Percentiles rank a stretch among this genome's conserved stretches.
Evolutionary conservation across 2,329 filamentous ascomycete species (phyloP).

Genomic region (Thelonectria rubi): DNA sequence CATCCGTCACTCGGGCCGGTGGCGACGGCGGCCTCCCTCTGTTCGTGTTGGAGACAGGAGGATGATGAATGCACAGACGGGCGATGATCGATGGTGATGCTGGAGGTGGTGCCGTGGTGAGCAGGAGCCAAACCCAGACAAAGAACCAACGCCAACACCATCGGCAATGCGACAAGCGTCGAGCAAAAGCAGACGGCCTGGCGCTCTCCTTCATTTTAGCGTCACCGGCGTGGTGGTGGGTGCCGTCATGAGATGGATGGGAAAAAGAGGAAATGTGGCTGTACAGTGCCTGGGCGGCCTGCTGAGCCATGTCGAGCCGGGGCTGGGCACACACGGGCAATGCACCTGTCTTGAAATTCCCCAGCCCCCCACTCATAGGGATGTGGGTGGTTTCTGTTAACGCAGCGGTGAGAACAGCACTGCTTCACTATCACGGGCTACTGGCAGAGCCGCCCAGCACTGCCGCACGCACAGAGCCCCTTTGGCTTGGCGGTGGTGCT

Average conservation of each 20-base stretch:
- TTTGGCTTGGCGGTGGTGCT: constrained; percentile 5
- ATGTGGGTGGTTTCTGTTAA: not conserved
- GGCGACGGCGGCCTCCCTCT: not conserved
- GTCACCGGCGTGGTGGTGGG: constrained; percentile 10
- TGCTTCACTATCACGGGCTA: not conserved
- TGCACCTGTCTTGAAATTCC: not conserved
- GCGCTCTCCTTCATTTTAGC: constrained; percentile 6
- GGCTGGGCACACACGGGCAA: too few relatives aligned
- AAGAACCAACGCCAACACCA: not conserved
- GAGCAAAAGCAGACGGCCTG: not conserved
- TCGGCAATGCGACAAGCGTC: constrained; percentile 14
- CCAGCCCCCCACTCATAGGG: constrained; percentile 2
- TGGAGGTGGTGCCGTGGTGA: not conserved
- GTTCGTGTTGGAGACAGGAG: not conserved
- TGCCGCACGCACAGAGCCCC: constrained; percentile 18
- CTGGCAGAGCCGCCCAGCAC: constrained; percentile 22
- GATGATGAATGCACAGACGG: not conserved
- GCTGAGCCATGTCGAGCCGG: constrained; percentile 19
- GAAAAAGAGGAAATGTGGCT: constrained; percentile 19
- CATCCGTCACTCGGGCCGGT: not conserved
- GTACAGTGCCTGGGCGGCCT: constrained; percentile 8
- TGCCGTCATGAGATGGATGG: not conserved
- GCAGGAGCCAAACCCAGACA: not conserved
- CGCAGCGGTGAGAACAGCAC: not conserved
- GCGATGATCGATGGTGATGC: not conserved